Conservation (phyloP, 345 rosid species). For the Camelina laxa region DNA sequence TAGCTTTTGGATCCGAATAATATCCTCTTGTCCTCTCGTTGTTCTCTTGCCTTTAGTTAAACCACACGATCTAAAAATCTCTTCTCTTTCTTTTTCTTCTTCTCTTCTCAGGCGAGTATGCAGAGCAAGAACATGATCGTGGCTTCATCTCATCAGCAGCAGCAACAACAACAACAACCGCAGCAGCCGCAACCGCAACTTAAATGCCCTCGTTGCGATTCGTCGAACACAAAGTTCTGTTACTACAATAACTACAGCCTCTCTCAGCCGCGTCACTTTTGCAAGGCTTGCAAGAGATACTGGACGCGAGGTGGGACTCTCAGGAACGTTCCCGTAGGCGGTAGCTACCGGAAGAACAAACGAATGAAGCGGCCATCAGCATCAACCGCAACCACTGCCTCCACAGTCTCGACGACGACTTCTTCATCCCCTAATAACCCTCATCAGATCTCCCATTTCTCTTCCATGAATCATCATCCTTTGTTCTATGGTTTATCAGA, state of each 20-base stretch:
- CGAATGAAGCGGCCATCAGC: conserved; percentile 58
- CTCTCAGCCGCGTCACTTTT: conserved; percentile 72
- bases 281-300: conserved; percentile 78
- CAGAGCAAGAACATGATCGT: conserved; percentile 55
- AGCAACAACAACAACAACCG: conserved; percentile 43
- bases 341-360: conserved; percentile 78
- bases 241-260: conserved; percentile 85
- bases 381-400: conserved; percentile 26
- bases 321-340: conserved; percentile 75
- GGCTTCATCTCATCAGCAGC: conserved; percentile 53
- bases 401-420: conserved; percentile 35
- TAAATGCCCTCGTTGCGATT: conserved; percentile 81
- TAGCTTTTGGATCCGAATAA: conserved; percentile 63
- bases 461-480: conserved; percentile 57
- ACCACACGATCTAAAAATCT: conserved; percentile 46
- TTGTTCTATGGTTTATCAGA: conserved; percentile 64
- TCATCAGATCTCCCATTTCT: conserved; percentile 48
- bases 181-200: conserved; percentile 55
- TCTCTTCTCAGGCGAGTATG: conserved; percentile 41
- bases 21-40: conserved; percentile 45
- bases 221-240: conserved; percentile 75
- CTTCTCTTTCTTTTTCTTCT: conserved; percentile 28
- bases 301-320: conserved; percentile 78
- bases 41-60: conserved; percentile 42
- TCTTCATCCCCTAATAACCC: conserved; percentile 43